Evolutionary conservation across 306 rosid genomes (phyloP).

Genomic region (Lablab purpureus): DNA sequence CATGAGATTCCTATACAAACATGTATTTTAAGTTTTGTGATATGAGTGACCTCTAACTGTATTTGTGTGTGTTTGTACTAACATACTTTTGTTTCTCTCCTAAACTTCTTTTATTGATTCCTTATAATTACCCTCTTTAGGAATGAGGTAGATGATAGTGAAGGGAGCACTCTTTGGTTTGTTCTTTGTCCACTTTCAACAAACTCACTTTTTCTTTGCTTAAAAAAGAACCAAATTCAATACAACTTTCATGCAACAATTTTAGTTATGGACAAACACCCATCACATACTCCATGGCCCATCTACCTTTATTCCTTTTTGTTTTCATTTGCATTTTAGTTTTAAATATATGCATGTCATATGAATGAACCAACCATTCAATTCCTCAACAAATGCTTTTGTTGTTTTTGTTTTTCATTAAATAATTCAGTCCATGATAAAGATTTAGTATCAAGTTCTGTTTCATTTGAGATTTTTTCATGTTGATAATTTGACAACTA

Average conservation of each 20-base stretch:
- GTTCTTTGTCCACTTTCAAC: constrained; percentile 46
- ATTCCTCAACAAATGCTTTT: not conserved
- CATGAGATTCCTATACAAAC: constrained; percentile 38
- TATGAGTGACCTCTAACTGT: constrained; percentile 33
- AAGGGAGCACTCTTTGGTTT: constrained; percentile 11
- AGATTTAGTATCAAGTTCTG: constrained; percentile 18
- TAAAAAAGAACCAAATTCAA: constrained; percentile 34
- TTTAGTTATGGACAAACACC: constrained; percentile 26
- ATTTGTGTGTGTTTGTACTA: constrained; percentile 37
- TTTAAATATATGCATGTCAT: constrained; percentile 29
- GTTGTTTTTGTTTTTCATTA: not conserved
- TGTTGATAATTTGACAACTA: not conserved
- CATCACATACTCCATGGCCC: constrained; percentile 39
- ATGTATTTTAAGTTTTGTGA: constrained; percentile 31
- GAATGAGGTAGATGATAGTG: constrained; percentile 29
- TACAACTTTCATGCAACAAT: constrained; percentile 21
- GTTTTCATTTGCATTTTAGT: constrained; percentile 34
- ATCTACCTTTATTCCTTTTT: constrained; percentile 48
- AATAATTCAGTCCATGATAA: not conserved
- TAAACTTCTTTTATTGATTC: constrained; percentile 35
- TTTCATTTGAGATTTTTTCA: constrained; percentile 2
- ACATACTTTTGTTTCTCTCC: constrained; percentile 42
- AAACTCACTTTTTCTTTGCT: constrained; percentile 19
- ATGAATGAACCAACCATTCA: constrained; percentile 36
- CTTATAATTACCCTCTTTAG: constrained; percentile 49